Base-by-base conservation (phyloP, 1,284 basidiomycete species). In the Athelia sp. region DNA sequence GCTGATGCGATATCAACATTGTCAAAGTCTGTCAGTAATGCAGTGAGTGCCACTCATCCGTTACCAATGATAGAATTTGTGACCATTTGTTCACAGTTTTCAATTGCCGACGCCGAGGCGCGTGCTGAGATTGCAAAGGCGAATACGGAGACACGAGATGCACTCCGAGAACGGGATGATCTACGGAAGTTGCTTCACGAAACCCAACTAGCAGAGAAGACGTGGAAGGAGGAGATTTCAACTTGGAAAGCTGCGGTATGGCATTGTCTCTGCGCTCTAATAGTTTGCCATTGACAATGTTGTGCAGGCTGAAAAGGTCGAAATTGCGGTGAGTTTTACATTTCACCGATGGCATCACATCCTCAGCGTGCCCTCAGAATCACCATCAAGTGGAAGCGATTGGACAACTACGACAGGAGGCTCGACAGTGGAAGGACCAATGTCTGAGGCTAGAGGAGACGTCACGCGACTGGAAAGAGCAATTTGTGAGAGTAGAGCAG, bases 191-290 rank as follows among this genome's bases (percentile, higher is more conserved):
- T 71, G 2, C 62, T 81, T 6, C 73, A 77, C 52, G 62, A 65
- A 13, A 57, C 63, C 22, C 71, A 72, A 47, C 59, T 78, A 31
- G 75, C 82, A 47, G 63, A 67, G 4, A 76, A 76, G 49, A 67
- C 68, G 2, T 73, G 73, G 68, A 77, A 76, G 51, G 67, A 74
- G 43, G 76, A 83, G 40, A 64, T 72, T 22, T 64, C 71, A 29
- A 65, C 62, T 32, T 75, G 69, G 62, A 80, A 80, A 58, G 72
- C 78, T 48, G 64, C 72, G 46, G 84, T 85, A n/a, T n/a, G n/a
- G 58, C 62, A 81, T 71, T 10, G 21, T 2, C 23, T 36, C 48
- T 46, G 4, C 53, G 34, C 2, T 42, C 24, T 14, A 17, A 31
- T 29, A 21, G 13, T 29, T 13, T 24, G 35, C 13, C 44, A 17